Conservation (phyloP, 225 moss, liverwort and hornwort species). For the Climacium dendroides region DNA sequence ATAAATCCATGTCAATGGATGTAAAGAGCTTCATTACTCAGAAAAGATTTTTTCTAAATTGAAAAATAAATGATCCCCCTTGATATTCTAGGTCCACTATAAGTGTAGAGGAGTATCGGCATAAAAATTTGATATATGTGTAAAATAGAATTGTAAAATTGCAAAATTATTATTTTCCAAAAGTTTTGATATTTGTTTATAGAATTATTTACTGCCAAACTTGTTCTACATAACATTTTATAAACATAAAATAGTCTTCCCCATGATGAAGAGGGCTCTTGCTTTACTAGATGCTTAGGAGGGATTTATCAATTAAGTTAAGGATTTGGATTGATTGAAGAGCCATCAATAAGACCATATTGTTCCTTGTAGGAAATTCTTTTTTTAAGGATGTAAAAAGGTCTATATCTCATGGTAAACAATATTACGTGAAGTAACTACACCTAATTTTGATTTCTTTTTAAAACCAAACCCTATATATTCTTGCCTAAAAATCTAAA, state of each 20-base stretch:
- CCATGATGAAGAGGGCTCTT: no score
- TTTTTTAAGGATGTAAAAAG: background rate
- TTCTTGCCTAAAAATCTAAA: no score
- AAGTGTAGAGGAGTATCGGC: rapidly evolving
- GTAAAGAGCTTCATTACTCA: no score
- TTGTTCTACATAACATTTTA: rapidly evolving
- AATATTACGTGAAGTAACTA: background rate
- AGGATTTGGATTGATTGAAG: background rate
- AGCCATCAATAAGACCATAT: background rate
- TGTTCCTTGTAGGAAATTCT: rapidly evolving
- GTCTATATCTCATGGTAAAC: background rate
- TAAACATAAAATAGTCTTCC: rapidly evolving
- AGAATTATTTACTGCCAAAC: background rate
- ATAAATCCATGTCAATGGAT: no score
- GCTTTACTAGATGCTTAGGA: background rate
- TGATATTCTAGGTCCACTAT: no score
- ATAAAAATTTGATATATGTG: no score
- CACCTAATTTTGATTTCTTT: background rate
- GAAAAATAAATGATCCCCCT: no score
- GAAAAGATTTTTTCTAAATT: no score
- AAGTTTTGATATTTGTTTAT: background rate
- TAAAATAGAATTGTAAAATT: no score
- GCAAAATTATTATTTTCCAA: no score
- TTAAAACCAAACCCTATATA: background rate
- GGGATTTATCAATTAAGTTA: background rate